Evolutionary conservation across 495 filamentous ascomycete genomes (phyloP), one percentile per base, ranked within the genome.

Genomic region (Hyaloscypha variabilis): DNA sequence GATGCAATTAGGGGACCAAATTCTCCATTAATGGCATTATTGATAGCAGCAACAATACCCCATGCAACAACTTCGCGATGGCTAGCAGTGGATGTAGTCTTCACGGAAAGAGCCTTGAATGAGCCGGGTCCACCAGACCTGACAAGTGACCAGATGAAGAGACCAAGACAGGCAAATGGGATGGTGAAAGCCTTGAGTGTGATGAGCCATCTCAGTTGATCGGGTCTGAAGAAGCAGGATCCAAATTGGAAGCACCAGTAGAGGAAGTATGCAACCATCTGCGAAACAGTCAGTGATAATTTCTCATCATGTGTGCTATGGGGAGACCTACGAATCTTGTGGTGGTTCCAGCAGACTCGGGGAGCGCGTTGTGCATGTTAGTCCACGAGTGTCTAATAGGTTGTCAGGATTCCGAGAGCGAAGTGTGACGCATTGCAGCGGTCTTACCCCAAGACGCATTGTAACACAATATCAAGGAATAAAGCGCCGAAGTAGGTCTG

Each of bases 171-270:
- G 25, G 56, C 56, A n/a, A 53, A 30, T 26, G 56, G 55, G 19
- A 63, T 63, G 14, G 53, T 63, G 39, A 46, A 55, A 3, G 42
- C 34, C 39, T 63, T 67, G 13, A 67, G 31, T 17, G 60, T 63
- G 24, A 63, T 36, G 14, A 67, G 53, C 65, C 65, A 67, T 34
- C 46, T 63, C 6, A 67, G 21, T 46, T 67, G 59, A 52, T 66
- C 34, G 4, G 59, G 59, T 2, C 67, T 55, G 60, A 73, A 63
- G 46, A 67, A 63, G 56, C 26, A 51, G 64, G 78, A 77, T 14
- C 75, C 72, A 21, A 81, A 58, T 58, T 81, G 78, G 17, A 76
- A 54, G 8, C 77, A 55, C 79, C 79, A 82, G 69, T 79, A 81
- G 6, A 82, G 49, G 64, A 82, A 72, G 64, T 77, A 80, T 14